These are phyloP conservation scores for Paecilomyces sp. DNA, from an alignment of 2,329 filamentous ascomycete genomes.

Conservation along the genomic window DNA sequence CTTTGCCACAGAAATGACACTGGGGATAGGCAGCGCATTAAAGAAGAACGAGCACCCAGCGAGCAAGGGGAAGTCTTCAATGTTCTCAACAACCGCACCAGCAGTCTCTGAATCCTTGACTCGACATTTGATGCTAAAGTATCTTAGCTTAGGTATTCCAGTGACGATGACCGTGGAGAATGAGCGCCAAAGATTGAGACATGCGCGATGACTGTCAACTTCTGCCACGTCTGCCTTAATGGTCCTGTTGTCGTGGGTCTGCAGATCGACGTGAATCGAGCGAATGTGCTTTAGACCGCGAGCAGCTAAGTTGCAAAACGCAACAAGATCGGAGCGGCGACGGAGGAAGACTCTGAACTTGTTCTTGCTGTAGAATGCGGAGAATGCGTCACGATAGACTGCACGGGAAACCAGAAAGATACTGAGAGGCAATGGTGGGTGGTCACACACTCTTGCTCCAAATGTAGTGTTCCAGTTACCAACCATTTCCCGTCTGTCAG, in stretches of 20 bases:
- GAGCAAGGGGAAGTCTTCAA: conserved; percentile 15
- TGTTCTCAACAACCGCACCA: conserved; percentile 6
- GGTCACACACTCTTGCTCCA: conserved; percentile 8
- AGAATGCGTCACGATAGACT: conserved; percentile 9
- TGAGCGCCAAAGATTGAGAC: conserved; percentile 10
- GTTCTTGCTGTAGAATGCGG: conserved; percentile 11
- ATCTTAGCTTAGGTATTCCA: conserved; percentile 10
- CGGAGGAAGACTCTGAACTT: conserved; percentile 11
- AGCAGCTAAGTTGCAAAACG: conserved; percentile 6
- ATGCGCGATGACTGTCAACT: conserved; percentile 6
- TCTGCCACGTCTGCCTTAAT: conserved; percentile 5
- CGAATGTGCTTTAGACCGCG: conserved; percentile 10
- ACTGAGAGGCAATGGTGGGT: conserved; percentile 11
- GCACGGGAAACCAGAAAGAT: conserved; percentile 9
- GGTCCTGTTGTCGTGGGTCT: conserved; percentile 11
- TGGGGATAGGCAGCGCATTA: conserved; percentile 5
- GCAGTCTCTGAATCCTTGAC: conserved; percentile 14
- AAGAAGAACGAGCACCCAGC: conserved; percentile 15
- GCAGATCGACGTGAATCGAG: conserved; percentile 14
- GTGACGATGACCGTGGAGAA: conserved; percentile 11
- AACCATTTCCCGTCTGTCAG: conserved; percentile 3
- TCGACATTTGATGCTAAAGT: conserved; percentile 16
- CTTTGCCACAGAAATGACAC: conserved; percentile 8
- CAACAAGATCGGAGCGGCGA: conserved; percentile 7
- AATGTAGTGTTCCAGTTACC: conserved; percentile 4